Conservation (phyloP, 2,329 filamentous ascomycete genomes). For the Sporothrix pallida region DNA sequence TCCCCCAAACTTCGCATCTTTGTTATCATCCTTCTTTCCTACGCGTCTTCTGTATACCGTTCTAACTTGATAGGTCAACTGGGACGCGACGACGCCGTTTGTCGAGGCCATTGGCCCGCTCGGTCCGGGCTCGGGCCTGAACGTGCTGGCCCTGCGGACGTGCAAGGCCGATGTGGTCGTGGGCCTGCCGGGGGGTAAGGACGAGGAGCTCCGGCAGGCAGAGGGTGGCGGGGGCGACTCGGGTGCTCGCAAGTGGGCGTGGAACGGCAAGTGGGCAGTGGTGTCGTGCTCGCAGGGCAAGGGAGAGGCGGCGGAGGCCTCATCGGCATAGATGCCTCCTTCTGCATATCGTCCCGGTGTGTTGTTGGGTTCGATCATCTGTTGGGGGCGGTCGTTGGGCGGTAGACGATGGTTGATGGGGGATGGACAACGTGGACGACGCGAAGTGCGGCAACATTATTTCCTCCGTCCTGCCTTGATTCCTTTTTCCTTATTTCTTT, state of each 20-base stretch:
- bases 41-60: background rate
- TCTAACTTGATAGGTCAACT: slow-evolving; percentile 63
- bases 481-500: background rate
- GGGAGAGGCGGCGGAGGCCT: background rate
- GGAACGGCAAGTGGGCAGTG: slow-evolving; percentile 97
- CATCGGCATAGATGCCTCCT: background rate
- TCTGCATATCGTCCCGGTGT: background rate
- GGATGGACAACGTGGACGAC: background rate
- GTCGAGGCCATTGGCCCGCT: slow-evolving; percentile 82
- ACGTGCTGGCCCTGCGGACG: slow-evolving; percentile 84
- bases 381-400: background rate
- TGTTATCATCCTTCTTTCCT: background rate
- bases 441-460: background rate
- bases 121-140: slow-evolving; percentile 79
- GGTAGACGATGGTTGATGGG: background rate
- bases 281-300: slow-evolving; percentile 76
- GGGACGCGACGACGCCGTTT: slow-evolving; percentile 90
- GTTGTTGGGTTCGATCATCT: background rate
- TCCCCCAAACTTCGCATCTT: too few relatives aligned
- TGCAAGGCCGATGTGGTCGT: slow-evolving; percentile 98
- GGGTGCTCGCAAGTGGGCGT: slow-evolving; percentile 83
- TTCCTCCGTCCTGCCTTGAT: background rate
- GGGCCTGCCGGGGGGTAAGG: slow-evolving; percentile 76
- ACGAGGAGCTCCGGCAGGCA: slow-evolving; percentile 74
- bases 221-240: slow-evolving; percentile 74